Percentiles rank a stretch among this genome's conserved stretches.
Conservation (phyloP, 805 yeast species). For the Wickerhamomyces kurtzmanii region DNA sequence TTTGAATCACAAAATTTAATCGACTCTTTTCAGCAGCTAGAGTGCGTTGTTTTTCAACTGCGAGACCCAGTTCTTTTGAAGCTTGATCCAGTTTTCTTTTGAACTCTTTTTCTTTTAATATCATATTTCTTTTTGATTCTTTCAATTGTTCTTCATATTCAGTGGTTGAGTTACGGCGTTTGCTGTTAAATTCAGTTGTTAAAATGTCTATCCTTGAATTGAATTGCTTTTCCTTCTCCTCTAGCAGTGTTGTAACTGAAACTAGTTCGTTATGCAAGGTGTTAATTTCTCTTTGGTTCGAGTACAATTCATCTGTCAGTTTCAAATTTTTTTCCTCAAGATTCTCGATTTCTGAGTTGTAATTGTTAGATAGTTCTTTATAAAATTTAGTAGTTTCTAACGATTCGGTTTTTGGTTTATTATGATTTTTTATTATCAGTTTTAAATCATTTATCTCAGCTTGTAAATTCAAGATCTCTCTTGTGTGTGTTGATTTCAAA, state of each 20-base stretch:
- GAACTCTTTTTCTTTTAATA: slow-evolving; percentile 22
- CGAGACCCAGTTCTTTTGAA: slow-evolving; percentile 25
- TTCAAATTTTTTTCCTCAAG: slow-evolving; percentile 1
- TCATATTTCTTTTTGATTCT: slow-evolving; percentile 10
- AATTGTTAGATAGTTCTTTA: no score
- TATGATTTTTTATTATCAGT: slow-evolving; percentile 2
- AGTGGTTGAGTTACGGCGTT: background rate
- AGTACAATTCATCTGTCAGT: slow-evolving; percentile 5
- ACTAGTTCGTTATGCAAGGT: slow-evolving; percentile 10
- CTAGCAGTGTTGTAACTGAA: slow-evolving; percentile 6
- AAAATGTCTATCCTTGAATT: slow-evolving; percentile 7
- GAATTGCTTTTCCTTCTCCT: slow-evolving; percentile 4
- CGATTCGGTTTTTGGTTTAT: no score
- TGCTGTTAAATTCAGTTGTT: no score
- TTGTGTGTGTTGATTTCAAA: slow-evolving; percentile 11
- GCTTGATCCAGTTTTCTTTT: slow-evolving; percentile 21
- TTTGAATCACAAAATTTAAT: slow-evolving; percentile 29
- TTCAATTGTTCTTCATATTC: slow-evolving; percentile 13
- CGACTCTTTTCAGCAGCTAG: slow-evolving; percentile 34
- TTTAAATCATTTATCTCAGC: slow-evolving; percentile 8
- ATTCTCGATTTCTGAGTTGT: background rate
- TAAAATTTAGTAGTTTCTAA: no score
- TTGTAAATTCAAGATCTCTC: slow-evolving; percentile 1
- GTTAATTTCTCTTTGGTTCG: slow-evolving; percentile 7
- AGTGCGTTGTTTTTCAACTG: slow-evolving; percentile 33